Base-by-base conservation (phyloP, 179 eudicot species). In the Sideroxylon spinosum region DNA sequence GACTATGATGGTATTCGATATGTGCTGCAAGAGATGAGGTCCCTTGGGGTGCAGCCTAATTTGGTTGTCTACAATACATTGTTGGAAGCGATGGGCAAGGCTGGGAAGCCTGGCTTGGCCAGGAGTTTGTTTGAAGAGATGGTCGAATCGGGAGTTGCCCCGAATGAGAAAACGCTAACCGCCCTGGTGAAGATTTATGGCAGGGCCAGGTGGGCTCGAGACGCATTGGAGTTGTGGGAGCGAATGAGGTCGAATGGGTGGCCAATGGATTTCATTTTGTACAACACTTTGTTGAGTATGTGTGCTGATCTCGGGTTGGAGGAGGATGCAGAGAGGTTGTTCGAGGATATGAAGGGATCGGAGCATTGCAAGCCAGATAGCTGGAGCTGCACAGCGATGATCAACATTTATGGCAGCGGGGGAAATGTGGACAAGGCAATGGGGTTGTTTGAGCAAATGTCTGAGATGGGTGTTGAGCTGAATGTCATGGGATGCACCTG, bases 401-500 rank as follows among this genome's bases (percentile, higher is more conserved):
- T 96, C 6, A 96, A 92, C 70, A 88, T 94, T 65, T 92, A 92
- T 67, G 92, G 94, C 55, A 92, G 97, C 79, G 96, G 90, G 7
- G 94, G 99, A 23, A 90, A 90, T 72, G 97, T 89, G 25, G 96
- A 92, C 13, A 87, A 91, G 86, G 99, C 99, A 22, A 89, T 91
- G 93, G 80, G 71, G 73, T 59, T 96, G 84, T 94, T 92, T 71
- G 86, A 89, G 59, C 91, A 94, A 72, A 91, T 96, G 97, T 79
- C 90, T 17, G 66, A 85, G 64, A 9, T 44, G 57, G 91, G 92
- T 48, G 88, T 96, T 63, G 79, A 84, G 72, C 87, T 94, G 50
- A 96, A 96, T 79, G 87, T 96, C 56, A 96, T 96, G 99, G 98
- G 97, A 7, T 90, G 87, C 78, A 96, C 98, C 84, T 96, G 97